These are phyloP conservation scores for Phytophthora pistaciae DNA, from an alignment of 352 stramenopile genomes.

Conservation along the genomic window DNA sequence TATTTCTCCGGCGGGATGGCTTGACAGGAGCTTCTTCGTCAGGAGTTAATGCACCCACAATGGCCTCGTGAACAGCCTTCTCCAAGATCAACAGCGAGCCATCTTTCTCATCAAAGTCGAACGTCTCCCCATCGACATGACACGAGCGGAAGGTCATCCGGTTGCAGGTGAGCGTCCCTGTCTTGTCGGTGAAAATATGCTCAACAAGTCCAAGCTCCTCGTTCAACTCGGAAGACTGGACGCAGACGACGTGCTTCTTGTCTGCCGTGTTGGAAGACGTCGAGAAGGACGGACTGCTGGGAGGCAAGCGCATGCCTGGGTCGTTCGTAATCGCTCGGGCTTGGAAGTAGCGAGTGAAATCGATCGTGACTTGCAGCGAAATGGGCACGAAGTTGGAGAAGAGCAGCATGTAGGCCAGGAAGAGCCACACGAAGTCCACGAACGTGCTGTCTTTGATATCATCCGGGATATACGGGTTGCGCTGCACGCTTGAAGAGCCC, in stretches of 20 bases:
- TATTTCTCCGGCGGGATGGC: constrained; percentile 19
- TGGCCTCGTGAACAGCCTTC: constrained; percentile 11
- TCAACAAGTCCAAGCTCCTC: constrained; percentile 95
- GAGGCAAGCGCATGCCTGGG: constrained; percentile 67
- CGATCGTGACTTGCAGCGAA: constrained; percentile 91
- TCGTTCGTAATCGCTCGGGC: constrained; percentile 75
- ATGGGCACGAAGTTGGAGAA: constrained; percentile 95
- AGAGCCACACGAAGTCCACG: constrained; percentile 61
- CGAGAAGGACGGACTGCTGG: constrained; percentile 16
- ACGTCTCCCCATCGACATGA: constrained; percentile 86
- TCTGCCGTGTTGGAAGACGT: constrained; percentile 1
- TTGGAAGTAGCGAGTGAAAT: constrained; percentile 89
- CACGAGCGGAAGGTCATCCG: constrained; percentile 95
- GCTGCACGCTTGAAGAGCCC: constrained; percentile 30
- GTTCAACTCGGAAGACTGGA: constrained; percentile 89
- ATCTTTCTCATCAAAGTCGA: constrained; percentile 43
- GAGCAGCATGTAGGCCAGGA: constrained; percentile 91
- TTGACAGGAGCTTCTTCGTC: constrained; percentile 10
- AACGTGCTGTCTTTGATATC: constrained; percentile 43
- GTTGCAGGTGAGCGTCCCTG: constrained; percentile 94
- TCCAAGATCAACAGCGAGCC: constrained; percentile 39
- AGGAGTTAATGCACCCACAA: constrained; percentile 4
- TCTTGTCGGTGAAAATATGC: constrained; percentile 98
- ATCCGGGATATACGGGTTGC: constrained; percentile 56
- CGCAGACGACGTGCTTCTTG: constrained; percentile 64